phyloP scores from a whole-genome alignment of 495 filamentous ascomycete genomes.

The Penicillium parvum region DNA sequence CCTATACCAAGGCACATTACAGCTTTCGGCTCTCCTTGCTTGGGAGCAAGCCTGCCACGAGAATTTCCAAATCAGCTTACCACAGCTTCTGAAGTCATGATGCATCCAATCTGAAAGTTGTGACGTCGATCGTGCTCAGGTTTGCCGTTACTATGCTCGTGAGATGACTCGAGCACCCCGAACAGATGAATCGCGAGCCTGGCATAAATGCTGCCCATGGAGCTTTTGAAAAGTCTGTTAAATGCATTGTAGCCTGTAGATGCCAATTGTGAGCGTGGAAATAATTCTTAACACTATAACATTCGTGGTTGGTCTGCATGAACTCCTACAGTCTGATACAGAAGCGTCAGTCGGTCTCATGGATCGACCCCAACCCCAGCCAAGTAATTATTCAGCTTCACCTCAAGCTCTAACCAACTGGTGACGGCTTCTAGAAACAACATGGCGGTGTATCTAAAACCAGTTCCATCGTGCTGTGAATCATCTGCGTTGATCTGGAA shows the following conservation, averaged over 20 bases:
- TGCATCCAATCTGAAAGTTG: neutral
- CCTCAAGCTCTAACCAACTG: too few relatives aligned
- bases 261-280: too few relatives aligned
- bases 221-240: too few relatives aligned
- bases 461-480: neutral
- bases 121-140: neutral
- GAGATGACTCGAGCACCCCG: neutral
- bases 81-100: conserved; percentile 6
- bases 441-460: neutral
- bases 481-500: neutral
- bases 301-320: too few relatives aligned
- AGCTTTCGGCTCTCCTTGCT: conserved; percentile 4
- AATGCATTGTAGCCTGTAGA: too few relatives aligned
- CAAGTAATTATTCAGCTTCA: neutral
- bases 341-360: neutral
- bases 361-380: neutral
- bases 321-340: too few relatives aligned
- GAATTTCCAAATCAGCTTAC: neutral
- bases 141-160: neutral
- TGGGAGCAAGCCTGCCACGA: neutral
- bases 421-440: neutral
- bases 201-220: neutral
- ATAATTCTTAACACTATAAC: too few relatives aligned
- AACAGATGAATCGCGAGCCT: neutral
- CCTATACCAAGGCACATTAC: neutral